Evolutionary conservation across 371 early-diverging fungal species (phyloP).

Genomic region (Actinomortierella ambigua): DNA sequence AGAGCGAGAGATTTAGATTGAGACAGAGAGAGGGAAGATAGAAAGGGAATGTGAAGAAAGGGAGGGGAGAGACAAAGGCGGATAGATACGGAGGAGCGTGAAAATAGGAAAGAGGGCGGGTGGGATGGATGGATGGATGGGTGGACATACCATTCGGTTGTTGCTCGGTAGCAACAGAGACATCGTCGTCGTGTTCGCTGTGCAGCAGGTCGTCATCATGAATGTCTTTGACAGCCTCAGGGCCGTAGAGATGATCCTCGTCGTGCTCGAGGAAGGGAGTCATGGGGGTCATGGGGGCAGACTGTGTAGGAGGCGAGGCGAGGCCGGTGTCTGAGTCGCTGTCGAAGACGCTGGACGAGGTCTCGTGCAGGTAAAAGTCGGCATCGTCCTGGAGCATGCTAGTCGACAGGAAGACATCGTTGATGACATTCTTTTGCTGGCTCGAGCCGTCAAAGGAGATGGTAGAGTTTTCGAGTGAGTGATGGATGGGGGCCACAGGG

Average conservation of each 20-base stretch:
- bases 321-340: constrained; percentile 47
- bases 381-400: constrained; percentile 45
- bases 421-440: constrained; percentile 47
- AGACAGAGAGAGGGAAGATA: neutral
- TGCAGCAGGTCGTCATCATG: too few relatives aligned
- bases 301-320: constrained; percentile 34
- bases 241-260: constrained; percentile 33
- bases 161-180: too few relatives aligned
- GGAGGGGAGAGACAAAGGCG: neutral
- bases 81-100: neutral
- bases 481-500: constrained; percentile 33
- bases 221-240: constrained; percentile 13
- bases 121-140: constrained; percentile 5
- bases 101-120: neutral
- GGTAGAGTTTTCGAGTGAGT: neutral
- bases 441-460: constrained; percentile 34
- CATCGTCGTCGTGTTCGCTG: too few relatives aligned
- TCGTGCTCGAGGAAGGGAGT: constrained; percentile 45
- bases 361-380: constrained; percentile 36
- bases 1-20: neutral
- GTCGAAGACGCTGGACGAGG: constrained; percentile 34
- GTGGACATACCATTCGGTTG: neutral
- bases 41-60: neutral
- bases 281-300: constrained; percentile 47
- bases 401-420: constrained; percentile 45